Conservation (phyloP, 139 green algal genomes). For the Micractinium conductrix region DNA sequence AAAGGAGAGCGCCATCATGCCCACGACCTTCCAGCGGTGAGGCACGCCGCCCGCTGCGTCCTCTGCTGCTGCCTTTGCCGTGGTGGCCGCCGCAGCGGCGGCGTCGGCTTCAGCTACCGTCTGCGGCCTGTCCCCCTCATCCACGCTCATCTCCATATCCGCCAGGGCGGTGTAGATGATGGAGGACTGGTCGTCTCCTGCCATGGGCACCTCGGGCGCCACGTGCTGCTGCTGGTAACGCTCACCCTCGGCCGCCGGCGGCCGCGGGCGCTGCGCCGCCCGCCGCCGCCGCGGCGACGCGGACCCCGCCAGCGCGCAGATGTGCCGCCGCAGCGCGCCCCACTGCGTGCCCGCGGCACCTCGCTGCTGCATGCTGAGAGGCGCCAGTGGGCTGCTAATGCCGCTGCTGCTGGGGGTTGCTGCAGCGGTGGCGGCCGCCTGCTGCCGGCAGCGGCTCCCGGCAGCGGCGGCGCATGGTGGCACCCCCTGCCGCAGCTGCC, state of each 20-base stretch:
- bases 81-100: slow-evolving; percentile 15
- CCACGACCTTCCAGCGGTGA: slow-evolving; percentile 67
- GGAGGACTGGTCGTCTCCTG: slow-evolving; percentile 49
- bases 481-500: too few relatives aligned
- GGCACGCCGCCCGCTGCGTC: slow-evolving; percentile 26
- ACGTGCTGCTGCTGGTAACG: not conserved
- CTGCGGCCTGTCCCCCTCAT: slow-evolving; percentile 27
- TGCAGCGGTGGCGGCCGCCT: not conserved
- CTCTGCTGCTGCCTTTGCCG: slow-evolving; percentile 19
- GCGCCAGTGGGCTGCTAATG: not conserved
- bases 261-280: not conserved
- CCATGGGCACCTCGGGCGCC: slow-evolving; percentile 36
- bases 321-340: not conserved
- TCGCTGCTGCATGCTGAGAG: not conserved
- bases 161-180: slow-evolving; percentile 46
- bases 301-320: too few relatives aligned
- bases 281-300: not conserved
- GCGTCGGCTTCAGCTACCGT: not conserved
- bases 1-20: slow-evolving; percentile 79
- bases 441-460: too few relatives aligned
- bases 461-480: too few relatives aligned
- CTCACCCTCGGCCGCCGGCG: not conserved
- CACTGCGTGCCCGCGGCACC: not conserved
- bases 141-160: slow-evolving; percentile 22
- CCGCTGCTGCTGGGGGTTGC: not conserved